Evolutionary conservation across 2,329 filamentous ascomycete species (phyloP).

Genomic region (Sporothrix protearum): DNA sequence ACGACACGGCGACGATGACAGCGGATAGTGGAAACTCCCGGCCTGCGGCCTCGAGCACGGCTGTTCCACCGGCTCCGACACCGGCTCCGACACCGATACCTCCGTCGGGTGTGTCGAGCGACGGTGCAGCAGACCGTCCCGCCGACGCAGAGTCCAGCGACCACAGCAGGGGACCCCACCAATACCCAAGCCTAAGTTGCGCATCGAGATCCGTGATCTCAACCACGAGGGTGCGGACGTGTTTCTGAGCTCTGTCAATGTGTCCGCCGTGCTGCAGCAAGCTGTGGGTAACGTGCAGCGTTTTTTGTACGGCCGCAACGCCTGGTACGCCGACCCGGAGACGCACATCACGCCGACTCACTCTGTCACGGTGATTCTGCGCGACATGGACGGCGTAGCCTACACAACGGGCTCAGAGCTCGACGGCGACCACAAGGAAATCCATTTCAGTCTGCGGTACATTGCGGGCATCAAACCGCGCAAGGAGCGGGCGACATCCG

Average conservation of each 20-base stretch:
- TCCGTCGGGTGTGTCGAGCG: neutral
- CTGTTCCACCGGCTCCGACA: neutral
- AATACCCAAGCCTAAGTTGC: constrained; percentile 53
- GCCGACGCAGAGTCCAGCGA: constrained; percentile 1
- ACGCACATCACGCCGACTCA: constrained; percentile 61
- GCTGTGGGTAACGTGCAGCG: constrained; percentile 66
- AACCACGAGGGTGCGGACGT: constrained; percentile 56
- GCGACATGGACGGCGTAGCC: constrained; percentile 77
- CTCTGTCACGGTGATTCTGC: constrained; percentile 78
- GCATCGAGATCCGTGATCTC: constrained; percentile 58
- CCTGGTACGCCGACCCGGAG: constrained; percentile 39
- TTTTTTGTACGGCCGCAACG: constrained; percentile 62
- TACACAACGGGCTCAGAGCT: constrained; percentile 80
- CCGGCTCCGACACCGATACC: constrained; percentile 1
- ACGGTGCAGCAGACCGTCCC: neutral
- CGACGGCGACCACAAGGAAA: constrained; percentile 85
- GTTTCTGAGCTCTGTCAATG: constrained; percentile 66
- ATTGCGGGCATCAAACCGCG: constrained; percentile 49
- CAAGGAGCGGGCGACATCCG: constrained; percentile 45
- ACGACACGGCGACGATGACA: constrained; percentile 11
- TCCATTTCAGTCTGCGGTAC: constrained; percentile 80
- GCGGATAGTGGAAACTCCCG: neutral
- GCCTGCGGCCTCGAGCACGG: neutral
- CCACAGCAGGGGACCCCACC: constrained; percentile 10
- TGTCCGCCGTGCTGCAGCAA: constrained; percentile 56